Evolutionary conservation across 2,329 filamentous ascomycete genomes (phyloP).

Genomic region (Dothistroma pini): DNA sequence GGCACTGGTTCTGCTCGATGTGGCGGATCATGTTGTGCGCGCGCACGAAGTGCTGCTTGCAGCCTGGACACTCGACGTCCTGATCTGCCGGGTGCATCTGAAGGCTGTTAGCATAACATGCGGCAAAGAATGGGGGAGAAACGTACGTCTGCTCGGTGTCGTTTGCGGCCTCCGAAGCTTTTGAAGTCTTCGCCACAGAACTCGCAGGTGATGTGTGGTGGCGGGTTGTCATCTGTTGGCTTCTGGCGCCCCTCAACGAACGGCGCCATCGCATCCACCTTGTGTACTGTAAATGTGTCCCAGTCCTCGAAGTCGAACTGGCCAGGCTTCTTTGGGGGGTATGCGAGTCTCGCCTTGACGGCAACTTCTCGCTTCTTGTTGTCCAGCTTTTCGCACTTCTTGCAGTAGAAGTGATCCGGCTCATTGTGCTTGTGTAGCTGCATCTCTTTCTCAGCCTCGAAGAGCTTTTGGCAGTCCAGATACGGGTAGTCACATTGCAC

Average conservation of each 20-base stretch:
- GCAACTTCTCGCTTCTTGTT: background rate
- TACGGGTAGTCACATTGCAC: constrained; percentile 39
- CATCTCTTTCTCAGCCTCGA: constrained; percentile 46
- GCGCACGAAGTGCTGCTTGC: constrained; percentile 45
- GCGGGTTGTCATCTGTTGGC: constrained; percentile 24
- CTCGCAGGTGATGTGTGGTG: constrained; percentile 51
- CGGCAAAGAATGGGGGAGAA: background rate
- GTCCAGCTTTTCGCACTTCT: constrained; percentile 37
- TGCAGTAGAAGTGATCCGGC: constrained; percentile 44
- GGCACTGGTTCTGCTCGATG: constrained; percentile 52
- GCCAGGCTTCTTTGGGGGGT: constrained; percentile 3
- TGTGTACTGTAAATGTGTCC: constrained; percentile 33
- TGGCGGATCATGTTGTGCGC: constrained; percentile 52
- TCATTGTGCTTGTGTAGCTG: constrained; percentile 49
- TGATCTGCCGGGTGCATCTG: constrained; percentile 47
- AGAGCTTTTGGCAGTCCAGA: constrained; percentile 46
- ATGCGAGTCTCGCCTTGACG: background rate
- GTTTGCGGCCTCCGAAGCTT: constrained; percentile 48
- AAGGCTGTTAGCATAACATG: background rate
- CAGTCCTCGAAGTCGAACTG: constrained; percentile 32
- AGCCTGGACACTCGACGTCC: constrained; percentile 53
- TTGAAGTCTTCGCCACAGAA: constrained; percentile 56
- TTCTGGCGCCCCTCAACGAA: constrained; percentile 22
- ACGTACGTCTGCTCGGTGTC: constrained; percentile 51
- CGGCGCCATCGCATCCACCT: constrained; percentile 34